Percentiles rank a stretch among this genome's conserved stretches.
phyloP scores from a whole-genome alignment of 345 rosid genomes.

The Cardamine occulta region DNA sequence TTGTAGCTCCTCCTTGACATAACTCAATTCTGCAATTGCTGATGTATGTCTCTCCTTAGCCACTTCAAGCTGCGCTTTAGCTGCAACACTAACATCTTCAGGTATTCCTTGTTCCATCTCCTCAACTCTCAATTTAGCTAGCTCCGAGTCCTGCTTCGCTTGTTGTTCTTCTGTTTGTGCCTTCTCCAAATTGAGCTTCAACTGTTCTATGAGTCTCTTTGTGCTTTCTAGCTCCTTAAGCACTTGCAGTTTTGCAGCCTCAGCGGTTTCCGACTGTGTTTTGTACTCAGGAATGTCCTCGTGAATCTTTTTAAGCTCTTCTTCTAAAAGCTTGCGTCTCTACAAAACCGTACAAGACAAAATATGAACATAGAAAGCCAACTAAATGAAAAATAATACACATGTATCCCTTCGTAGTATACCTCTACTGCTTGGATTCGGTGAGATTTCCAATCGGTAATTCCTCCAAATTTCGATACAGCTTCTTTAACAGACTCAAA shows the following conservation, averaged over 20 bases:
- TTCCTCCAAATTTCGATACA: constrained; percentile 94
- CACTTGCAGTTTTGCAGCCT: constrained; percentile 59
- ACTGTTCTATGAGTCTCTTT: constrained; percentile 78
- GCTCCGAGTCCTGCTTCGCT: constrained; percentile 91
- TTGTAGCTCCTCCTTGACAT: constrained; percentile 72
- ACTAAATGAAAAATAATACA: not conserved
- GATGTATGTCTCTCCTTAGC: constrained; percentile 79
- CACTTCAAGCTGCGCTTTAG: constrained; percentile 91
- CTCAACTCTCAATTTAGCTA: constrained; percentile 82
- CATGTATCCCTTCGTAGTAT: constrained; percentile 2
- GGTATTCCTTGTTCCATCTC: constrained; percentile 93
- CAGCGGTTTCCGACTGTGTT: constrained; percentile 64
- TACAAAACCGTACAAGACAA: constrained; percentile 19
- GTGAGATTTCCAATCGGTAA: constrained; percentile 95
- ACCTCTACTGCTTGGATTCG: constrained; percentile 82
- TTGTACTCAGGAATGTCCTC: constrained; percentile 71
- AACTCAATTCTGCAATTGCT: constrained; percentile 67
- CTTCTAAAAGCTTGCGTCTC: constrained; percentile 78
- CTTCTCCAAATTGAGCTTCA: constrained; percentile 80
- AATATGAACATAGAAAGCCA: not conserved
- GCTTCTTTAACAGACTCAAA: constrained; percentile 93
- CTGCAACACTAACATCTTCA: constrained; percentile 88
- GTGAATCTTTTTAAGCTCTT: constrained; percentile 74
- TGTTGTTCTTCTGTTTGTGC: constrained; percentile 91
- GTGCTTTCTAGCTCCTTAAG: constrained; percentile 74